These are phyloP conservation scores for Hygrophoropsis aurantiaca DNA, from an alignment of 768 basidiomycete genomes.

Conservation along the genomic window DNA sequence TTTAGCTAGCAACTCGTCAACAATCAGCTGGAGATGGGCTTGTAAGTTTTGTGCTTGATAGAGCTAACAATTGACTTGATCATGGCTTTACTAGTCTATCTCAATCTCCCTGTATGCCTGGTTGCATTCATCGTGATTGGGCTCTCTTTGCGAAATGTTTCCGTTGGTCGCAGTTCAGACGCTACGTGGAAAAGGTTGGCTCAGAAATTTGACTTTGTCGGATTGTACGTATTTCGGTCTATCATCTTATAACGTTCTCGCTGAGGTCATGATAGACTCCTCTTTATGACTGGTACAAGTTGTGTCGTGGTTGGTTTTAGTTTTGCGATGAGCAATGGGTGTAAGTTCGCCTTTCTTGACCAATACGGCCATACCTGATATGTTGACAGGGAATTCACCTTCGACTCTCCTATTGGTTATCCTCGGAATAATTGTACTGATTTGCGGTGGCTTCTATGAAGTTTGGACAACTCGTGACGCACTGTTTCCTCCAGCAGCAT, in stretches of 20 bases:
- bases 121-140: constrained; percentile 56
- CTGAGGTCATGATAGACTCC: constrained; percentile 42
- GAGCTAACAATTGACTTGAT: constrained; percentile 12
- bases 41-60: constrained; percentile 50
- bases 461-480: constrained; percentile 63
- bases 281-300: constrained; percentile 76
- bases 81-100: constrained; percentile 54
- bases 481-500: constrained; percentile 66
- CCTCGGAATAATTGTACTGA: constrained; percentile 52
- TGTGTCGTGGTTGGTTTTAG: constrained; percentile 79
- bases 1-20: constrained; percentile 25
- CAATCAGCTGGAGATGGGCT: constrained; percentile 78
- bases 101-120: constrained; percentile 77
- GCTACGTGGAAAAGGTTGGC: constrained; percentile 58
- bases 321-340: constrained; percentile 65
- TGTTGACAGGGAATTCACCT: constrained; percentile 56
- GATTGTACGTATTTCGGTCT: constrained; percentile 55
- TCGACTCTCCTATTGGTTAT: constrained; percentile 62
- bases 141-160: constrained; percentile 59
- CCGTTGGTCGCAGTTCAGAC: constrained; percentile 42
- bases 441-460: constrained; percentile 68
- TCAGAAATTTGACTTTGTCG: constrained; percentile 71
- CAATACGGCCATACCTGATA: constrained; percentile 2
- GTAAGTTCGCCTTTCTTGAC: constrained; percentile 42
- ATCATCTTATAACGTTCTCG: constrained; percentile 13